Evolutionary conservation across 2,329 filamentous ascomycete species (phyloP), one percentile per base, ranked within the genome.

Genomic region (Colletotrichum tanaceti): DNA sequence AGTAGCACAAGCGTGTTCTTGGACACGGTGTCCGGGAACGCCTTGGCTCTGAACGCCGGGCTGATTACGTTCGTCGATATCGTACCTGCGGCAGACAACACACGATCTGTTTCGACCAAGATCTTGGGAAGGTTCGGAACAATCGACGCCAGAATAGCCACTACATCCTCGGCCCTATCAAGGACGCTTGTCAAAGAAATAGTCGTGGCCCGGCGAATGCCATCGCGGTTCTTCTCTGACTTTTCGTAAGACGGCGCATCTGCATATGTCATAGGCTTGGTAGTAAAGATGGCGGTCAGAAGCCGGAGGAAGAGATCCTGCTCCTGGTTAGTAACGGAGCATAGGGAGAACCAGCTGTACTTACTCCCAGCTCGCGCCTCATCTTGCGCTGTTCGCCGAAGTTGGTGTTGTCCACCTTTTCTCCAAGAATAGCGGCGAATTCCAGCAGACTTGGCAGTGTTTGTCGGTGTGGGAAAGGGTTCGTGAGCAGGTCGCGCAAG

Each of bases 381-480:
- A 98, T 97, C 78, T 91, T 94, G 59, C 90, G 87, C 80, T 98
- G 93, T 80, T 98, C 95, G 41, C 95, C 95, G 79, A 98, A 98
- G 74, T 94, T 98, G 14, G 95, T 99, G 74, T 99, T 98, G 78
- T 98, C 94, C 58, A 98, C 92, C 82, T 99, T 99, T 77, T 96
- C 92, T 1, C 96, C 95, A 44, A 99, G 82, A 46, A 97, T 92
- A 1, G 93, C 92, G 0, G 93, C 92, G 75, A 98, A 98, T 73
- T 97, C 93, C 14, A 99, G 83, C 52, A 99, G 82, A 59, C 91
- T 90, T 7, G 96, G 93, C 46, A 99, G 80, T 9, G 94, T 95
- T 76, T 98, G 94, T 64, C 96, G 87, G 80, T 99, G 95, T 3
- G 96, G 96, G 75, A 99, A 93, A 1, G 96, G 97, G 75, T 99